These are phyloP conservation scores for Trametes polyzona DNA, from an alignment of 1,284 basidiomycete genomes.

Conservation along the genomic window DNA sequence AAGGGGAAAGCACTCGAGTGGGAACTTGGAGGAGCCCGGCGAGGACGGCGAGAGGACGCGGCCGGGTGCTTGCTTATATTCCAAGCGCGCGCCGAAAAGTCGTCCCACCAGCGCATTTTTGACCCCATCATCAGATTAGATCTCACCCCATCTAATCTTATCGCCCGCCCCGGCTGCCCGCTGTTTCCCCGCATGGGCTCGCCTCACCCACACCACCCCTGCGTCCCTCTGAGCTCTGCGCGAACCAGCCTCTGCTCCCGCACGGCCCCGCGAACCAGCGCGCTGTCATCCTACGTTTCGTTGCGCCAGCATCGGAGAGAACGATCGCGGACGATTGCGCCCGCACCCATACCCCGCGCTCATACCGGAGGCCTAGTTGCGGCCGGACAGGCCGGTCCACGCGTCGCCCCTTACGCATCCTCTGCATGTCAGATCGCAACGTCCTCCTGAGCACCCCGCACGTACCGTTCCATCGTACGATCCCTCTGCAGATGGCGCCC, in stretches of 20 bases:
- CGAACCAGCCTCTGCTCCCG: not conserved
- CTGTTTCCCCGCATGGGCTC: conserved; percentile 9
- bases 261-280: not conserved
- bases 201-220: conserved; percentile 1
- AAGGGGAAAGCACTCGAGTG: no score
- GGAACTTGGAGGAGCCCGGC: not conserved
- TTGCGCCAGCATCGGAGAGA: not conserved
- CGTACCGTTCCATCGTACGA: conserved; percentile 16
- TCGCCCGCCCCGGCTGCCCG: conserved; percentile 6
- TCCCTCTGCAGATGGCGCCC: not conserved
- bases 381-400: conserved; percentile 7
- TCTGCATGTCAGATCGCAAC: not conserved
- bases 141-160: conserved; percentile 16
- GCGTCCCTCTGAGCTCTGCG: not conserved
- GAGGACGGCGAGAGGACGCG: not conserved
- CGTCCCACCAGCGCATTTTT: conserved; percentile 25
- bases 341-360: not conserved
- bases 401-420: not conserved
- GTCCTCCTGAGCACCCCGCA: not conserved
- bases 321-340: not conserved
- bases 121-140: conserved; percentile 19
- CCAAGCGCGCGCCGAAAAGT: conserved; percentile 26
- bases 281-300: not conserved
- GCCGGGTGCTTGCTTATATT: conserved; percentile 27
- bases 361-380: conserved; percentile 14